phyloP scores from a whole-genome alignment of 495 filamentous ascomycete species.

The Daldinia grandis region DNA sequence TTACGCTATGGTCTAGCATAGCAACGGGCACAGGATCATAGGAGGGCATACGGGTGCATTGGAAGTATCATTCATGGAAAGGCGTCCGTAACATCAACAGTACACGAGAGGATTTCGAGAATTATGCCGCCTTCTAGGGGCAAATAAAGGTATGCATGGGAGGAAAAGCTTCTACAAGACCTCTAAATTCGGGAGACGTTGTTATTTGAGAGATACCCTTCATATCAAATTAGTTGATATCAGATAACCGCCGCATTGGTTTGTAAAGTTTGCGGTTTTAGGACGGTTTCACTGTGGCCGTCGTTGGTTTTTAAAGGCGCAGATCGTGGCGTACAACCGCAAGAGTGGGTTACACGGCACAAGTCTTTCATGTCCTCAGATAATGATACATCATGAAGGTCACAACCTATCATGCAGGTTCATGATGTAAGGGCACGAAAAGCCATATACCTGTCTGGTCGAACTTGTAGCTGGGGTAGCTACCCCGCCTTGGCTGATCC shows the following conservation, averaged over 20 bases:
- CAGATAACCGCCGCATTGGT: background rate
- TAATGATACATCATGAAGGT: conserved; percentile 9
- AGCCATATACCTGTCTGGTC: background rate
- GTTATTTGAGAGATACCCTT: conserved; percentile 40
- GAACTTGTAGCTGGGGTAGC: conserved; percentile 1
- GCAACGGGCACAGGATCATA: conserved; percentile 9
- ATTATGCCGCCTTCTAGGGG: background rate
- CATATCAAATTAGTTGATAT: background rate
- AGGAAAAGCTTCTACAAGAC: background rate
- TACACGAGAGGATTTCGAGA: background rate
- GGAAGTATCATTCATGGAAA: conserved; percentile 19
- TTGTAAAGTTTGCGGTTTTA: background rate
- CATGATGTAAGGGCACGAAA: background rate
- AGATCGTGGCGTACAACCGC: background rate
- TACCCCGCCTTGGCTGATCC: conserved; percentile 20
- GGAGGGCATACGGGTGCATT: conserved; percentile 27
- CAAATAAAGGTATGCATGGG: conserved; percentile 2
- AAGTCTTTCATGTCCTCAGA: background rate
- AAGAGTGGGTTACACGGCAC: background rate
- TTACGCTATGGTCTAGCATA: conserved; percentile 15
- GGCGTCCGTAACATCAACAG: conserved; percentile 14
- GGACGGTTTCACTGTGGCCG: background rate
- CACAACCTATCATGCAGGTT: background rate
- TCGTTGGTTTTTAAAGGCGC: background rate
- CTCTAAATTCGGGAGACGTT: conserved; percentile 2